Evolutionary conservation across 176 grass and related monocot species (phyloP).

Genomic region (Oryza glumipatula): DNA sequence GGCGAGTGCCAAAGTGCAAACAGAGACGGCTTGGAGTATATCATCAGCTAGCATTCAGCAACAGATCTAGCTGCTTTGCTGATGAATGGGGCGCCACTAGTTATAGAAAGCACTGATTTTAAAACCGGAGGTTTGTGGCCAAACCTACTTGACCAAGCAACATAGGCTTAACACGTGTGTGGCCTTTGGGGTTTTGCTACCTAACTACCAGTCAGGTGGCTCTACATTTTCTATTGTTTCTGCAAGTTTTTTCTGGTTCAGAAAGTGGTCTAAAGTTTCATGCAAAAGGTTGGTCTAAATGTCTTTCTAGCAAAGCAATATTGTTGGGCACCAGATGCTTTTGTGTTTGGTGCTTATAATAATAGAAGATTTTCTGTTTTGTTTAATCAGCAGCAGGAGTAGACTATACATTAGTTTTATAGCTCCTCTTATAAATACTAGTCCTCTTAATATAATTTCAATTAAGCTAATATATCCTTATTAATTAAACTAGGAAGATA

Average conservation of each 20-base stretch:
- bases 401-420: neutral
- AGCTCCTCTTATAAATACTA: neutral
- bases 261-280: neutral
- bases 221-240: slow-evolving; percentile 5
- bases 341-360: neutral
- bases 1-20: slow-evolving; percentile 56
- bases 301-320: neutral
- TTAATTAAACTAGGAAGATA: neutral
- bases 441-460: neutral
- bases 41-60: neutral
- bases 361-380: neutral
- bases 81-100: slow-evolving; percentile 5
- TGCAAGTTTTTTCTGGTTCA: neutral
- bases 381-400: neutral
- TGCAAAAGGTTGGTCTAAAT: neutral
- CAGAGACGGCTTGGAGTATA: slow-evolving; percentile 33
- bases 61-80: neutral
- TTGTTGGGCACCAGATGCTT: neutral
- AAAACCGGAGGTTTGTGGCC: slow-evolving; percentile 16
- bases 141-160: slow-evolving; percentile 31
- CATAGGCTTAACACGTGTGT: slow-evolving; percentile 37
- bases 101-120: neutral
- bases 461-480: neutral
- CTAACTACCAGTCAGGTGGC: slow-evolving; percentile 18
- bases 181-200: neutral